Evolutionary conservation across 352 stramenopile genomes (phyloP).

Genomic region (Globisporangium takayamanum): DNA sequence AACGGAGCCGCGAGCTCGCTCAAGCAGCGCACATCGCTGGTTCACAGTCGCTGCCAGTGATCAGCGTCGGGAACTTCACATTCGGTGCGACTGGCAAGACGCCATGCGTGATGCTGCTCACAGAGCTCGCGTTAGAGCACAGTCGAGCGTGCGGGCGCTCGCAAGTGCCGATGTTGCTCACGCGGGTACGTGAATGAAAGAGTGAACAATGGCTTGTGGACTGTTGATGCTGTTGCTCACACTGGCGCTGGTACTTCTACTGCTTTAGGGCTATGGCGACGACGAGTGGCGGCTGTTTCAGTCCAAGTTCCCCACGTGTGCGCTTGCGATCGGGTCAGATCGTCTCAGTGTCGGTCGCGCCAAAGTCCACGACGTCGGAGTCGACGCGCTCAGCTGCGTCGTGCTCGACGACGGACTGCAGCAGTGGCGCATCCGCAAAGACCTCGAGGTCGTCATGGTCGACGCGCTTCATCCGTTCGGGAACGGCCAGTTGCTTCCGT

Average conservation of each 20-base stretch:
- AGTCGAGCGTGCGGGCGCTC: background rate
- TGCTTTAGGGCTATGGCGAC: constrained; percentile 44
- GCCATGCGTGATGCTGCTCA: constrained; percentile 44
- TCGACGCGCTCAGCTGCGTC: constrained; percentile 26
- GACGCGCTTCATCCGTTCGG: constrained; percentile 59
- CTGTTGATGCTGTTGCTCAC: background rate
- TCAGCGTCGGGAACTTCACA: constrained; percentile 69
- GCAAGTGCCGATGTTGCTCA: constrained; percentile 41
- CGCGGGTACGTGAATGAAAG: constrained; percentile 20
- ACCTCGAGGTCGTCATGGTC: constrained; percentile 70
- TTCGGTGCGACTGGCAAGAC: constrained; percentile 76
- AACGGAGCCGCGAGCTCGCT: constrained; percentile 22
- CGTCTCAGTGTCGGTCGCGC: constrained; percentile 21
- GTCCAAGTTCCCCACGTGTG: constrained; percentile 31
- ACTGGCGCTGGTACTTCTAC: background rate
- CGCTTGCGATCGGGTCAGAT: constrained; percentile 33
- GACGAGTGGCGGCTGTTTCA: constrained; percentile 63
- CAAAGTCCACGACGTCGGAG: constrained; percentile 7
- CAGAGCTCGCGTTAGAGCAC: constrained; percentile 12
- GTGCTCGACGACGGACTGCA: constrained; percentile 65
- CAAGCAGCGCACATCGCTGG: constrained; percentile 19
- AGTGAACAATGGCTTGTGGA: background rate
- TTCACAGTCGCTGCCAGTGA: constrained; percentile 24
- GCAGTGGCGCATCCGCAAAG: constrained; percentile 54
- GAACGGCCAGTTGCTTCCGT: constrained; percentile 50